Conservation (phyloP, 257 asterid species). For the Solanum tarapatanum region DNA sequence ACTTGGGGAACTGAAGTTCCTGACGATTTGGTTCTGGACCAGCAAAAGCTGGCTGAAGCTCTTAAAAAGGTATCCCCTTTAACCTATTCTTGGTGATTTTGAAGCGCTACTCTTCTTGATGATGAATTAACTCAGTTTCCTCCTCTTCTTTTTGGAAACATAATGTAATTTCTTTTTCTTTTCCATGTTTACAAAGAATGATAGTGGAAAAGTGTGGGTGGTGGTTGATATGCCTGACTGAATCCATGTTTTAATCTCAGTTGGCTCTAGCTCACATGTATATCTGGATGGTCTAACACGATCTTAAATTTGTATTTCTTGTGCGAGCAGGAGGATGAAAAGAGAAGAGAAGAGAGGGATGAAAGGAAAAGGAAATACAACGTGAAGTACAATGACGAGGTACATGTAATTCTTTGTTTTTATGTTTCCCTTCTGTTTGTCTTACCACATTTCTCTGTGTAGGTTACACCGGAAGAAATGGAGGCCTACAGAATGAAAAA, state of each 20-base stretch:
- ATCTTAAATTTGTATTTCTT: not conserved
- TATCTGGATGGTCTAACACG: not conserved
- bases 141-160: not conserved
- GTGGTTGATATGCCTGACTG: not conserved
- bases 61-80: constrained; percentile 49
- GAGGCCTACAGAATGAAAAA: constrained; percentile 73
- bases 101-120: not conserved
- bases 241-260: not conserved
- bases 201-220: not conserved
- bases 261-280: not conserved
- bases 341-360: constrained; percentile 70
- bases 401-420: constrained; percentile 1
- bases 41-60: constrained; percentile 53
- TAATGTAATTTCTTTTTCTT: not conserved
- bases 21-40: constrained; percentile 68
- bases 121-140: not conserved
- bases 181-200: not conserved
- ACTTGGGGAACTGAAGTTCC: constrained; percentile 95
- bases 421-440: not conserved
- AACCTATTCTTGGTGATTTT: not conserved
- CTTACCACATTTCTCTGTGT: not conserved
- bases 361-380: constrained; percentile 88
- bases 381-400: constrained; percentile 93
- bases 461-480: constrained; percentile 70
- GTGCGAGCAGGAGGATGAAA: constrained; percentile 58